Evolutionary conservation across 371 early-diverging fungal species (phyloP), one percentile per base, ranked within the genome.

Genomic region (Rhizopus arrhizus): DNA sequence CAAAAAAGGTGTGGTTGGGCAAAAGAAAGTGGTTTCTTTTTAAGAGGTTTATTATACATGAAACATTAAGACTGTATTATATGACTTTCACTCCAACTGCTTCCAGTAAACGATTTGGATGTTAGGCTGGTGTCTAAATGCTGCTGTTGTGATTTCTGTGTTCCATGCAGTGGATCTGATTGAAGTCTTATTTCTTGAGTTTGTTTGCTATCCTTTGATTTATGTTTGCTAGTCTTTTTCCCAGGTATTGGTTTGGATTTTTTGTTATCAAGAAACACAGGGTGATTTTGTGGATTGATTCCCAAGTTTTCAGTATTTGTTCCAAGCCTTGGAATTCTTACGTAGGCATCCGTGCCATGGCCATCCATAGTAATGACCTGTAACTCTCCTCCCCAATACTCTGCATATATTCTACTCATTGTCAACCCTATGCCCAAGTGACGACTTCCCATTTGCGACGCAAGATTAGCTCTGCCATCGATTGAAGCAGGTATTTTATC

Each of bases 261-360:
- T 11, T 52, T 53, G 0, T 32, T 35, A 32, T 58, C 51, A 13
- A 59, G 57, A 11, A 59, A 68, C 4, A 62, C 68, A 56, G 67
- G 67, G 32, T 68, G 63, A 13, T 54, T 33, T 34, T 62, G 59
- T 11, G 41, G 94, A 70, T 58, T 60, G 28, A 60, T 68, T 32
- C 75, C 76, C 41, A 83, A 53, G 32, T 88, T 84, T 62, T 88
- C 89, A 29, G 69, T 76, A 4, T 81, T 76, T 33, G 84, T 86
- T 12, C 89, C 89, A 16, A 87, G 73, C 5, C 79, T 60, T 3
- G 89, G 89, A 42, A 89, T 74, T 48, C 83, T 81, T 11, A 94
- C 85, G 65, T 93, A 95, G 2, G 87, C 90, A 63, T 95, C 95
- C 35, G 91, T 90, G 6, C 94, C 95, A 56, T 80, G 86, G 0